Evolutionary conservation across 805 yeast genomes (phyloP), one percentile per base, ranked within the genome.

Genomic region (Sugiyamaella smithiae): DNA sequence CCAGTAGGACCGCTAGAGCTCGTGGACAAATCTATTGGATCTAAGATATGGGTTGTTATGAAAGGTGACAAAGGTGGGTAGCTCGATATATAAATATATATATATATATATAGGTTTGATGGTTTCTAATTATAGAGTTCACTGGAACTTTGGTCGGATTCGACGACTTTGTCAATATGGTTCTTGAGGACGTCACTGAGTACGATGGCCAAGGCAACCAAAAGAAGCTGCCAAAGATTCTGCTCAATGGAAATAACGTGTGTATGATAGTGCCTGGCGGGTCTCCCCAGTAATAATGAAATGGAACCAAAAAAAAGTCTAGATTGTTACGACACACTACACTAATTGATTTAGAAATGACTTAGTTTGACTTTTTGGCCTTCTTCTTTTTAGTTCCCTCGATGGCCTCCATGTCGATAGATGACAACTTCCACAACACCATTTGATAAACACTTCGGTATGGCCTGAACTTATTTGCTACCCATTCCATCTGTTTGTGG

Each of bases 111-210:
- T 8, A 25, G 2, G 8, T 9, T 71, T 67, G 53, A n/a, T n/a
- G n/a, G n/a, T n/a, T n/a, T 16, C 38, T 20, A 40, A 32, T 72
- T 50, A 80, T 80, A 64, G 97, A 90, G 64, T 93, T 88, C 64
- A 76, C 78, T n/a, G 99, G 99, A 1, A 87, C 82, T 3, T 72
- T 93, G 45, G 78, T 85, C 24, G 98, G 98, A 1, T 91, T 91
- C 66, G 99, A 93, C 65, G 98, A 93, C 67, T 91, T 84, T 60
- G 97, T 93, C 52, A 93, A 71, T 58, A 63, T 55, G 71, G 95
- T 93, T 8, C 74, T 93, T 45, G 86, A 85, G 58, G 83, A 90
- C 58, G 97, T 85, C 31, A 75, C 76, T 6, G 96, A 87, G 59
- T 71, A 66, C 60, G 62, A 60, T 14, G 65, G 58, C 11, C 37